Percentiles rank a stretch among this genome's conserved stretches.
Evolutionary conservation across 2,329 filamentous ascomycete species (phyloP).

Genomic region (Madurella mycetomatis): DNA sequence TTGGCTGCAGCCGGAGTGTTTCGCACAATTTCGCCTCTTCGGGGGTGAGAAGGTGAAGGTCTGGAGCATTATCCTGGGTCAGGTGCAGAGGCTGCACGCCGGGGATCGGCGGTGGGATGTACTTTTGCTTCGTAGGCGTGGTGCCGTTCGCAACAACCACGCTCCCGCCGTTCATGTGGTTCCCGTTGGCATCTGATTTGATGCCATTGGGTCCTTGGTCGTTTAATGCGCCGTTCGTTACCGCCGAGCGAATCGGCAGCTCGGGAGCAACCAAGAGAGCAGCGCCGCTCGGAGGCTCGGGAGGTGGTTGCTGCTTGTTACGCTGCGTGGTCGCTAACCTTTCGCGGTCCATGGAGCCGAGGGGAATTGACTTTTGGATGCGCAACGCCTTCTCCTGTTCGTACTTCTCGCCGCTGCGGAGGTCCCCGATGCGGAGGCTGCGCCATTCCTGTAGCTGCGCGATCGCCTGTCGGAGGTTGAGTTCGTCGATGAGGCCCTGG

Average conservation of each 20-base stretch:
- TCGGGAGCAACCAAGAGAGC: constrained; percentile 75
- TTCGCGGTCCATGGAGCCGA: constrained; percentile 81
- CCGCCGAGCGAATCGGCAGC: constrained; percentile 57
- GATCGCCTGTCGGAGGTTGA: constrained; percentile 87
- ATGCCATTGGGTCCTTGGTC: constrained; percentile 35
- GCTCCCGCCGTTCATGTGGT: constrained; percentile 31
- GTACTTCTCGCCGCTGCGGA: constrained; percentile 85
- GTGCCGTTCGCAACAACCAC: constrained; percentile 30
- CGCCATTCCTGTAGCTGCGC: constrained; percentile 92
- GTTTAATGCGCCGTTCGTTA: constrained; percentile 29
- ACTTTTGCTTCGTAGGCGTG: constrained; percentile 46
- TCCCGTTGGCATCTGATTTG: constrained; percentile 34
- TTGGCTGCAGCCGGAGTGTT: constrained; percentile 78
- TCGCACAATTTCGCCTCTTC: constrained; percentile 87
- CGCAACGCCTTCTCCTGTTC: constrained; percentile 81
- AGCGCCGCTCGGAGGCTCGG: constrained; percentile 69
- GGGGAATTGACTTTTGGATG: constrained; percentile 63
- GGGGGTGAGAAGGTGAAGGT: constrained; percentile 77
- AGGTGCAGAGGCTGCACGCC: constrained; percentile 62
- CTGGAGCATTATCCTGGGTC: constrained; percentile 70
- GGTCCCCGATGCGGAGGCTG: constrained; percentile 73
- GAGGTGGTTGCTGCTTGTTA: constrained; percentile 60
- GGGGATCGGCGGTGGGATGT: constrained; percentile 52
- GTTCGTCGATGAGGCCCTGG: constrained; percentile 81
- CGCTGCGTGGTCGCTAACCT: constrained; percentile 67